Base-by-base conservation (phyloP, 805 yeast species). In the Torulaspora maleeae region DNA sequence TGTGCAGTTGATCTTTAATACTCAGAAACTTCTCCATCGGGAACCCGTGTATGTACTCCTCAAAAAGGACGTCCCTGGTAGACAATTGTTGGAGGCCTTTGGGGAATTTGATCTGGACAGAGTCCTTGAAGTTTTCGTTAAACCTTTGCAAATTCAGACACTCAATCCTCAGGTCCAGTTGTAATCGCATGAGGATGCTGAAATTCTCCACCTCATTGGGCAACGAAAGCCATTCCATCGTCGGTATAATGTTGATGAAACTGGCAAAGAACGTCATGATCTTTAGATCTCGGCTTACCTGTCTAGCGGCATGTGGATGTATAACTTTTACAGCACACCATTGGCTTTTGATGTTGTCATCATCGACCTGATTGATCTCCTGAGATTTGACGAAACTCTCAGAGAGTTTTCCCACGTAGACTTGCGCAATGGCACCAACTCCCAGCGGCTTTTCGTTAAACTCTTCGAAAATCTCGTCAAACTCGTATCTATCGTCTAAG, bases 401-500 rank as follows among this genome's bases (percentile, higher is more conserved):
- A 12, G 80, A 76, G 19, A 87, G 66, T 52, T 79, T 80, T 1
- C 86, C 97, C 30, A 77, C 66, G 66, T 91, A 86, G 2, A 93
- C 99, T 66, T 93, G 99, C 1, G 96, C 99, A 69, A 93, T 93
- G 1, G 99, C 96, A 11, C 99, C 99, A n/a, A 91, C 91, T 1
- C 99, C 99, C 5, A 90, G 68, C 0, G 98, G 98, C 30, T 63
- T 72, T 24, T 78, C 80, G 27, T 77, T 68, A 56, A 93, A 86
- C 51, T 83, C 87, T 25, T 82, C 89, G 63, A 91, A 93, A 5
- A 89, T 77, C 28, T 86, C 87, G 12, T 84, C 86, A 50, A 89
- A 76, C 19, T 7, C 72, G 19, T 42, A 43, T 67, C 55, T 72
- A 58, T 20, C 77, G 13, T 69, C 67, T 52, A 88, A 85, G 11